Conservation (phyloP, 1,284 basidiomycete genomes). For the Gomphus bonarii region DNA sequence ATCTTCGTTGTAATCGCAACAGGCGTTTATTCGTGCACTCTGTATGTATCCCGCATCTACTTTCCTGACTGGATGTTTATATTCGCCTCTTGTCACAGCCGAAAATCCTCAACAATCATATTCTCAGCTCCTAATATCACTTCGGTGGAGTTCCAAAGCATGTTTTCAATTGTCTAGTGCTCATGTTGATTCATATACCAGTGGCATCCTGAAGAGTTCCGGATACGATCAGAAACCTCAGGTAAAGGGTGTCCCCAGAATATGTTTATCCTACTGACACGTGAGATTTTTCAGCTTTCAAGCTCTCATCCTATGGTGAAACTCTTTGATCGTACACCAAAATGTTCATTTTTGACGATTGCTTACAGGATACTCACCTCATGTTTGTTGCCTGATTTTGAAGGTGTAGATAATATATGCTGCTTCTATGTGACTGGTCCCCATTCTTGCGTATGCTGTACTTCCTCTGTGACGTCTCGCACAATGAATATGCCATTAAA, state of each 20-base stretch:
- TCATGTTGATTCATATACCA: constrained; percentile 16
- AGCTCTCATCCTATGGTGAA: constrained; percentile 70
- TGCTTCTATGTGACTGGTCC: not conserved
- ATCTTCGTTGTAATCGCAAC: not conserved
- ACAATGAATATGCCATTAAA: not conserved
- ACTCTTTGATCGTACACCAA: constrained; percentile 7
- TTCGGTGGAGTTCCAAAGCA: constrained; percentile 35
- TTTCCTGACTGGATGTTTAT: not conserved
- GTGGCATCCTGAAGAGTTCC: constrained; percentile 46
- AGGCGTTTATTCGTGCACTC: constrained; percentile 70
- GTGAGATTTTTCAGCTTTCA: constrained; percentile 37
- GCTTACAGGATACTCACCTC: constrained; percentile 3
- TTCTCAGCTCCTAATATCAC: constrained; percentile 61
- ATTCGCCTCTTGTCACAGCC: constrained; percentile 24
- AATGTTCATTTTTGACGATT: not conserved
- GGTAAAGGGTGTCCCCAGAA: constrained; percentile 23
- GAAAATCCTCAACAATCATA: constrained; percentile 70
- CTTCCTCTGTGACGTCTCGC: too few species aligned
- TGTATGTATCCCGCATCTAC: constrained; percentile 26
- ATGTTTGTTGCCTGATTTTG: constrained; percentile 7
- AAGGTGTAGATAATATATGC: not conserved
- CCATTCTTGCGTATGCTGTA: not conserved
- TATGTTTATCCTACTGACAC: not conserved
- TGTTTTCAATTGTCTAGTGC: not conserved
- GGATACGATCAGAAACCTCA: constrained; percentile 80